Evolutionary conservation across 257 asterid species (phyloP), one percentile per base, ranked within the genome.

Genomic region (Fraxinus pennsylvanica): DNA sequence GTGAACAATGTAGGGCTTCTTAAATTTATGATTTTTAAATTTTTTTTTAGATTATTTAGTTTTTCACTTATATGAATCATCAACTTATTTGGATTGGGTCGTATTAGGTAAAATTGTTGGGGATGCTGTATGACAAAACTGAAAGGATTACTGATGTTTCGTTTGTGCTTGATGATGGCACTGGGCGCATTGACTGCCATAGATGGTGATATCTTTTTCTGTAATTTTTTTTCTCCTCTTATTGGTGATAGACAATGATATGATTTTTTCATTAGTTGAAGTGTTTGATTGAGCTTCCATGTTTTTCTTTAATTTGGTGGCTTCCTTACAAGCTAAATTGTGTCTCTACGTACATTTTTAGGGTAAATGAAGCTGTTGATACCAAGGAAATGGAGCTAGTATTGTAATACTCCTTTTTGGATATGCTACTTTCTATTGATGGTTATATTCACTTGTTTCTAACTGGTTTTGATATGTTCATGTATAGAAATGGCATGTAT

Each of bases 161-260:
- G 27, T 93, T 95, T 70, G 83, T 83, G 68, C 84, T 95, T 68
- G 98, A 95, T 86, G 99, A 95, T 86, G 99, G 97, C 73, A 91
- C 98, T 52, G 99, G 99, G 21, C 89, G 97, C 54, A 78, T 93
- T 43, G 88, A 85, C 71, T 95, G 97, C 83, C 85, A 68, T 39
- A 81, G 94, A 90, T 95, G 98, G 99, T 92, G 77, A 73, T 38
- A 4, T 75, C 52, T 13, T 1, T 77, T 76, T 73, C 22, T 39
- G 29, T 41, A 3, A 8, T 30, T 69, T 10, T 57, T n/a, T 57
- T 10, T 10, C 50, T 8, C 25, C 27, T 19, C 25, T 7, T n/a
- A n/a, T n/a, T 70, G 74, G 38, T 12, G 61, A 41, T n/a, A 41
- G 38, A 6, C 39, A 50, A 52, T 68, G 71, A 10, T 67, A 41